Conservation (phyloP, 225 moss, liverwort and hornwort species). For the Marchantia paleacea region DNA sequence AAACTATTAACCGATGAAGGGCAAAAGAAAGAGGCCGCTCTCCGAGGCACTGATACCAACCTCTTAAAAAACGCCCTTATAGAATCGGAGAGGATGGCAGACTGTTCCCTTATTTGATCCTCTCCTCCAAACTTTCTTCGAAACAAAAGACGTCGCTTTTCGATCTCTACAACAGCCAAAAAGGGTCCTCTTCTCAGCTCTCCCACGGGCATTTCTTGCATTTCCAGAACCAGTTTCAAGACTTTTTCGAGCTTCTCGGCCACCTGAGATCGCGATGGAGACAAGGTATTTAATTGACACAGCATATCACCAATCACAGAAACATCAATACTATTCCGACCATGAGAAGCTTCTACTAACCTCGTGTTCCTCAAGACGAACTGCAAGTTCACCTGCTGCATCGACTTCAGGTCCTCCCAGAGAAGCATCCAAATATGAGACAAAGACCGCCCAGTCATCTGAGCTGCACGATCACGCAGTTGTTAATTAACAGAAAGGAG, state of each 20-base stretch:
- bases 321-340: not conserved
- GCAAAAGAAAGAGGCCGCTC: not conserved
- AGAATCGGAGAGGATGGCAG: conserved; percentile 50
- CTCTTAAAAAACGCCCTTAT: conserved; percentile 71
- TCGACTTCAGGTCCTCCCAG: conserved; percentile 26
- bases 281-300: not conserved
- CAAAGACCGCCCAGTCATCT: conserved; percentile 83
- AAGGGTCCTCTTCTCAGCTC: conserved; percentile 78
- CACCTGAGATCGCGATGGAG: conserved; percentile 42
- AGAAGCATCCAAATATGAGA: conserved; percentile 74
- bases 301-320: not conserved
- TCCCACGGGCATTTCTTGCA: conserved; percentile 64
- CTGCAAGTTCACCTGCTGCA: conserved; percentile 5
- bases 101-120: conserved; percentile 34
- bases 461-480: conserved; percentile 54
- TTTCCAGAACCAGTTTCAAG: conserved; percentile 55
- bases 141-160: conserved; percentile 59
- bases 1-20: not conserved
- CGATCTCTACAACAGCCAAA: conserved; percentile 83
- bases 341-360: conserved; percentile 16
- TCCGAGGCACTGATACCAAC: conserved; percentile 23
- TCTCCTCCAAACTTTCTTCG: conserved; percentile 17
- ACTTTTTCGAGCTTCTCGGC: conserved; percentile 61
- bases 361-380: conserved; percentile 27
- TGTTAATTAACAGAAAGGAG: not conserved